Base-by-base conservation (phyloP, 129 eudicot genomes). In the Dittrichia graveolens region DNA sequence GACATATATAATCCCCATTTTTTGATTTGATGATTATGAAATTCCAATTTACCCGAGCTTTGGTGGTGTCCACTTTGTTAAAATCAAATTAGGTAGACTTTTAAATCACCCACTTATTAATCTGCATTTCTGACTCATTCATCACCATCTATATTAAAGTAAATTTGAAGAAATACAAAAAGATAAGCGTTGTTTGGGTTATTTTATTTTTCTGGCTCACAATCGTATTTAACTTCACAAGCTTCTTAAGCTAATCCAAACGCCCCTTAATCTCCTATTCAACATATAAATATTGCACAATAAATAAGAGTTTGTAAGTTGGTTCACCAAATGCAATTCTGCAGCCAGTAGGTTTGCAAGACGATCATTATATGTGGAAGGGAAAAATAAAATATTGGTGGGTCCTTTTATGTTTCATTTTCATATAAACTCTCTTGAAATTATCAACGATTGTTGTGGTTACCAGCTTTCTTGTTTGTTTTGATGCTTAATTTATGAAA, bases 301-400 rank as follows among this genome's bases (percentile, higher is more conserved):
- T 13, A 35, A 13, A n/a, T 1, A 6, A 1, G 19, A 11, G 6
- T 40, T 53, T 2, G 52, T 19, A 3, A 41, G 44, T 56, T 56
- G 42, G 13, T 14, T 53, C 24, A 71, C 66, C 75, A 31, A 19
- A 42, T 24, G 44, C 56, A 57, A 19, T 41, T 56, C 65, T 56
- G 47, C 65, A 9, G n/a, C n/a, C n/a, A n/a, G 31, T 13, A 16
- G 15, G 31, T 66, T 66, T 66, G 55, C 0, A 19, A 19, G n/a
- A 34, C 7, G 35, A 71, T 39, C 40, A 70, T 12, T 16, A 58
- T 24, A 42, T 52, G 2, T 54, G 65, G 3, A 24, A 11, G 57
- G 0, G 45, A n/a, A 5, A 54, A 48, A 5, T 41, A n/a, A 63
- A 37, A 8, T 16, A 7, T 4, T n/a, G 37, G 13, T 49, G 48